Base-by-base conservation (phyloP, 495 filamentous ascomycete species). In the Penicillium maclennaniae region DNA sequence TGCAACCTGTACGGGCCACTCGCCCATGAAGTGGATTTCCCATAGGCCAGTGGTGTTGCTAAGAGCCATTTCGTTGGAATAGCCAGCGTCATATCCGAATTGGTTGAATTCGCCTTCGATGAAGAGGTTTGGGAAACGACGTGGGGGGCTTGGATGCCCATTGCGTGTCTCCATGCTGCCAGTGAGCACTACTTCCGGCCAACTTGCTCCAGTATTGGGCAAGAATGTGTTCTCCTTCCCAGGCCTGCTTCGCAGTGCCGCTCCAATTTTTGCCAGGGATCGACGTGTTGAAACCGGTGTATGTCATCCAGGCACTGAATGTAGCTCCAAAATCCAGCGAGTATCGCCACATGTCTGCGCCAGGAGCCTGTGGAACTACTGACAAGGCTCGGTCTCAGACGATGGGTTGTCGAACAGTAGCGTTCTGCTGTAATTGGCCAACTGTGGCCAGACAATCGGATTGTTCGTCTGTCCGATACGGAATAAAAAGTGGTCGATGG, bases 201-300 rank as follows among this genome's bases (percentile, higher is more conserved):
- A 77, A 70, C 38, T 74, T 73, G 63, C 78, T 85, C 80, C 77
- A 89, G 69, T 89, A 89, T 56, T 87, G 83, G 25, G 86, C 79
- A 7, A 77, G 74, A 1, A 87, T 67, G 59, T 89, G 86, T 26
- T 86, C 76, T 36, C 83, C 86, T 6, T 74, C 47, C 86, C 86
- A 89, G 9, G 66, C 69, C 62, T 89, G 86, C 12, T 70, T 62
- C 27, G 79, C 72, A 1, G 83, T 84, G 14, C 86, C 86, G 6
- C 71, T 69, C 86, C 86, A 88, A 4, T 23, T 23, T 23, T 23
- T 65, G 46, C 47, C 78, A 68, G 23, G 56, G 55, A 5, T 69
- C 53, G 19, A 82, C 61, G 1, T 67, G 38, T 79, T 77, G 3
- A 75, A 74, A 28, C 75, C 74, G 21, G 45, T 62, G 65, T 87